A percentile compares a stretch with the other conserved stretches of the same genome.
phyloP scores from a whole-genome alignment of 2,329 filamentous ascomycete genomes.

The Amylocarpus encephaloides region DNA sequence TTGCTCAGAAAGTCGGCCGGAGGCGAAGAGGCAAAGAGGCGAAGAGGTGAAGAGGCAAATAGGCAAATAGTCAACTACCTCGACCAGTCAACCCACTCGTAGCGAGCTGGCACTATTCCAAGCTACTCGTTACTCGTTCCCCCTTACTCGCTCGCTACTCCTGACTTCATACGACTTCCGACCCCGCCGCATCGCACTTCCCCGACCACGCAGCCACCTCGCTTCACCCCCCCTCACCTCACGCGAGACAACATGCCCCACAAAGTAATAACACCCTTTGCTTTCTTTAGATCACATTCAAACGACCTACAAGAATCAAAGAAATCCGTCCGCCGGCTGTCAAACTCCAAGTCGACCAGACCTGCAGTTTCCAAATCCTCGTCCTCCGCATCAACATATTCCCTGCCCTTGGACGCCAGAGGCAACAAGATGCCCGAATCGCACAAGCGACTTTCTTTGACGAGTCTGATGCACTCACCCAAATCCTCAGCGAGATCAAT shows the following conservation, averaged over 20 bases:
- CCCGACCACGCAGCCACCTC: background rate
- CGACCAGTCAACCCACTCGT: too few species aligned
- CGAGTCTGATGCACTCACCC: constrained; percentile 15
- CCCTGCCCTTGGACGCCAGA: constrained; percentile 9
- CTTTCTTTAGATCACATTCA: constrained; percentile 6
- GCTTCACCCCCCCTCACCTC: too few species aligned
- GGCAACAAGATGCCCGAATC: constrained; percentile 22
- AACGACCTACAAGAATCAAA: constrained; percentile 16
- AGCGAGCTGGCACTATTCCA: too few species aligned
- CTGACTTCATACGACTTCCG: background rate
- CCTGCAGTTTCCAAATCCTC: constrained; percentile 12
- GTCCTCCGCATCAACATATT: constrained; percentile 14
- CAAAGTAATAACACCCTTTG: constrained; percentile 6
- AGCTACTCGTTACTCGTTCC: too few species aligned
- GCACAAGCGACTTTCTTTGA: constrained; percentile 27
- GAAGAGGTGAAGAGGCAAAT: too few species aligned
- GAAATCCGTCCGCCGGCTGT: constrained; percentile 13
- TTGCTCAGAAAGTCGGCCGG: too few species aligned
- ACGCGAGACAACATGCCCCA: constrained; percentile 2
- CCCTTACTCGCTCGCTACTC: too few species aligned
- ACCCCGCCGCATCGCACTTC: background rate
- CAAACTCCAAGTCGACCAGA: constrained; percentile 11
- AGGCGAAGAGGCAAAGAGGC: too few species aligned
- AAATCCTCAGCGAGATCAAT: constrained; percentile 22
- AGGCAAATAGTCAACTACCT: too few species aligned